Conservation (phyloP, 345 rosid species). For the Nephelium lappaceum region DNA sequence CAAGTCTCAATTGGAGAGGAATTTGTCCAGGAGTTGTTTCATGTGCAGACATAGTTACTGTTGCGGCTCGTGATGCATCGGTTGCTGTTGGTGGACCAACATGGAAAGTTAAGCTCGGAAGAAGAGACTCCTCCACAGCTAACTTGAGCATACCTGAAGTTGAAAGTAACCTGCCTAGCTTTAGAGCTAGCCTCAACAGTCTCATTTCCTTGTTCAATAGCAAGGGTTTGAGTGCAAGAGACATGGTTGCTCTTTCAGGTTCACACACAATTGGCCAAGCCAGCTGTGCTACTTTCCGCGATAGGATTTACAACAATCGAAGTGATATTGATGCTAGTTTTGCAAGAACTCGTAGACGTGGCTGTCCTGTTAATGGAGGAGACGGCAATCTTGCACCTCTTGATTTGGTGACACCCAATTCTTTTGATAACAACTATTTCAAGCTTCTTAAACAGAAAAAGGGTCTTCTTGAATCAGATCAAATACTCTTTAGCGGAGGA, state of each 20-base stretch:
- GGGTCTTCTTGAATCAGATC: conserved; percentile 5
- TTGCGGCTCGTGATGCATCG: neutral
- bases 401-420: neutral
- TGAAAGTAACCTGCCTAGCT: neutral
- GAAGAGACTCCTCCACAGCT: neutral
- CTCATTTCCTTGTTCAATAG: neutral
- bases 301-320: neutral
- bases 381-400: neutral
- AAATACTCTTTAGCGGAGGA: neutral
- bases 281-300: neutral
- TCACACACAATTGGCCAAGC: neutral
- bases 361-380: neutral
- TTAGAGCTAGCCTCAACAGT: neutral
- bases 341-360: neutral
- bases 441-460: neutral
- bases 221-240: neutral
- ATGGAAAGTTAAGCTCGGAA: neutral
- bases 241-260: neutral
- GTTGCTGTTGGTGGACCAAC: neutral
- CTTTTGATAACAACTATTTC: neutral
- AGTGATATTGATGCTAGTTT: conserved; percentile 1
- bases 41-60: neutral
- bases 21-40: neutral
- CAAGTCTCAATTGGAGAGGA: neutral
- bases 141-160: neutral